Evolutionary conservation across 352 stramenopile species (phyloP), one percentile per base, ranked within the genome.

Genomic region (Globisporangium cystogenes): DNA sequence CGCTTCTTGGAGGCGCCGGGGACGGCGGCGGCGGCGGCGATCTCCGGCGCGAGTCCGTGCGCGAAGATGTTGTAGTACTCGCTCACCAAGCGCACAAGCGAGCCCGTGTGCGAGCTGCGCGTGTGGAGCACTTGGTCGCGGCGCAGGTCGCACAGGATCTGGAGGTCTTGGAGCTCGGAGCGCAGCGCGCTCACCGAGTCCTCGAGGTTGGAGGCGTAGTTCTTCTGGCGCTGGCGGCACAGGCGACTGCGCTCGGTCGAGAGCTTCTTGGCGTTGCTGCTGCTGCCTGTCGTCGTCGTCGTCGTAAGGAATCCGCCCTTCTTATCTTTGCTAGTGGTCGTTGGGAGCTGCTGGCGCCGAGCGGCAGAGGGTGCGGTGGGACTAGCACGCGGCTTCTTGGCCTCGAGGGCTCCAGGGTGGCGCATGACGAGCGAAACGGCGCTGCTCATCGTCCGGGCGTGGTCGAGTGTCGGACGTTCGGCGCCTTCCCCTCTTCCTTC

Each of bases 181-280:
- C 33, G 42, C 12, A 64, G 52, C 18, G 43, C 43, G 16, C 41
- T 33, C 33, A 64, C 57, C 7, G 27, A 35, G 35, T 20, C 37
- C 27, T 64, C 57, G 23, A 64, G 45, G 21, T 49, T 60, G 26
- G 36, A 26, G 0, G 57, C 57, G 51, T 64, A 64, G 20, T 55
- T 35, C 31, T 60, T 64, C 45, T 64, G 57, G 7, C 57, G 57
- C 51, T 64, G 57, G 36, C 57, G 57, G 18, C 57, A 64, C 20
- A 64, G 45, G 14, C 57, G 57, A 26, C 57, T 64, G 57, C 57
- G 57, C 45, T 64, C 53, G 29, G 57, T 64, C 35, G 51, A 60
- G 45, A 64, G 57, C 15, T 64, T 64, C 49, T 48, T 56, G 29
- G 36, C 23, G 37, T 48, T 56, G 39, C 27, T 55, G 50, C 37